phyloP scores from a whole-genome alignment of 441 rosid species.

The Adansonia grandidieri region DNA sequence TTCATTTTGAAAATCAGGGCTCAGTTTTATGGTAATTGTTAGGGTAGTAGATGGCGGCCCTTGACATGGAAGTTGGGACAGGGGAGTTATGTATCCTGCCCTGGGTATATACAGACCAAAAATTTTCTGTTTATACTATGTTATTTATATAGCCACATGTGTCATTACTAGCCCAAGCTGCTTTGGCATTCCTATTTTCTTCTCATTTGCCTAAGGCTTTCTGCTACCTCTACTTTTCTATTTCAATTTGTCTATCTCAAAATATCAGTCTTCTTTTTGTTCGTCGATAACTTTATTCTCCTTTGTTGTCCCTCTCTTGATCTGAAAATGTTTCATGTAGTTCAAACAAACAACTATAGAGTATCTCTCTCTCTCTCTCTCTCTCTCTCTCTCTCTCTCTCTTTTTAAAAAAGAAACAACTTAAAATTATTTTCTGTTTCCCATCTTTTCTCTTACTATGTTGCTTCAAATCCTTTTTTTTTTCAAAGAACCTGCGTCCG shows the following conservation, averaged over 20 bases:
- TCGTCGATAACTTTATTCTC: background rate
- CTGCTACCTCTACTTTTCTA: background rate
- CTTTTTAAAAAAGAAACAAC: background rate
- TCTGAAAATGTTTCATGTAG: background rate
- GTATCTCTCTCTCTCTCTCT: too few relatives aligned
- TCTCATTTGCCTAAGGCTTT: background rate
- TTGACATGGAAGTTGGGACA: background rate
- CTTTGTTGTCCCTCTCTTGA: background rate
- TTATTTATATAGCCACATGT: too few relatives aligned
- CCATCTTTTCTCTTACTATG: background rate
- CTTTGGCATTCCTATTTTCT: background rate
- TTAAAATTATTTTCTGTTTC: background rate
- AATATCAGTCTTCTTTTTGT: background rate
- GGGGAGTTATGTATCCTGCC: background rate
- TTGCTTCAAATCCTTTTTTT: too few relatives aligned
- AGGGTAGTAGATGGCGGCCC: background rate
- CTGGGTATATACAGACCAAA: background rate
- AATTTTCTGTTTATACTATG: background rate
- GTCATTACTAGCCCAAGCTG: background rate
- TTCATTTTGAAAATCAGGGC: background rate
- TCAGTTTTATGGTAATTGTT: background rate
- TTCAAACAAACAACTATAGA: background rate
- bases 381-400: too few relatives aligned
- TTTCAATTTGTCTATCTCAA: background rate
- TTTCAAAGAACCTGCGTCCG: too few relatives aligned